Conservation (phyloP, 345 rosid genomes). For the Psidium guajava region DNA sequence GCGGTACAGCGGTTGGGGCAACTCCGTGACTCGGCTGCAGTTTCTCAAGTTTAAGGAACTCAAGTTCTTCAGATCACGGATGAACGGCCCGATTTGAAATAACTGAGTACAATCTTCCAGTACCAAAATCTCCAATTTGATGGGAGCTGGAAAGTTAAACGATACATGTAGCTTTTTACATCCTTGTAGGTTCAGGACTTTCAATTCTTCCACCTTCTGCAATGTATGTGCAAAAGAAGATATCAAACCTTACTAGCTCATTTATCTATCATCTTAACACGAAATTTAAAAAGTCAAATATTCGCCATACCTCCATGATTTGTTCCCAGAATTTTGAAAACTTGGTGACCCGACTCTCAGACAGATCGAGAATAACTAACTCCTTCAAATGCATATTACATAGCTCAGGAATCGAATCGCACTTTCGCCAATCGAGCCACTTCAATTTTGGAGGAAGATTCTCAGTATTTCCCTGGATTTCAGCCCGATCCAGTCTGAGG, state of each 20-base stretch:
- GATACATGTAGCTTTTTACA: background rate
- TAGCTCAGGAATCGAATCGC: background rate
- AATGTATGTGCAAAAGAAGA: background rate
- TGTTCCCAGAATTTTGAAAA: background rate
- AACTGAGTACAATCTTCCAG: background rate
- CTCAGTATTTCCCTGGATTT: background rate
- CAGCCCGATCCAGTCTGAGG: background rate
- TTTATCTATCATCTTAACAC: too few relatives aligned
- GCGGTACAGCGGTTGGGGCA: background rate
- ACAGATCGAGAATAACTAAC: background rate
- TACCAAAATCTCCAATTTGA: background rate
- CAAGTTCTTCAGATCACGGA: background rate
- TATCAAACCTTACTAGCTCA: background rate
- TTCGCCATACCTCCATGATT: background rate
- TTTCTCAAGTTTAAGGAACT: background rate
- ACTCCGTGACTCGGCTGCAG: background rate
- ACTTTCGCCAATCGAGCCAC: background rate
- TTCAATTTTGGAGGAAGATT: background rate
- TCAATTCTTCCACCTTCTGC: background rate
- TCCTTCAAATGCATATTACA: background rate
- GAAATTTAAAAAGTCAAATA: background rate
- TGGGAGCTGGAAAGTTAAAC: background rate
- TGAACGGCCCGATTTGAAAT: background rate
- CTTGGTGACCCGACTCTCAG: background rate
- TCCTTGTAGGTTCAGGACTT: background rate